Evolutionary conservation across 179 eudicot species (phyloP).

Genomic region (Patellifolia procumbens): DNA sequence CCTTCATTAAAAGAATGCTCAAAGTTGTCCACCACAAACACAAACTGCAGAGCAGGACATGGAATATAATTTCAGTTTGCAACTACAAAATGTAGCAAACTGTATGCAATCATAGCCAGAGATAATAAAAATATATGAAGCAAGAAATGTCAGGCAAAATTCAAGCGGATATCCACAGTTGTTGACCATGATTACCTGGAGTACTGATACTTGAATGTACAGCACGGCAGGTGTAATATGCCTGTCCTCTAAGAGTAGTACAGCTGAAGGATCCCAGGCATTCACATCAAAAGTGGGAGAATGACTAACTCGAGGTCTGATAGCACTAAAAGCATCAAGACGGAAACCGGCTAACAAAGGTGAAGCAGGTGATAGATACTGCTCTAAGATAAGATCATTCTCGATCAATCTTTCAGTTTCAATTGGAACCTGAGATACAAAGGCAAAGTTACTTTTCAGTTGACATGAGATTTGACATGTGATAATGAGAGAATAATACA

Average conservation of each 20-base stretch:
- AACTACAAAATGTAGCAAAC: background rate
- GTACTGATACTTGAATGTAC: constrained; percentile 77
- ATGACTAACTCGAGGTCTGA: constrained; percentile 81
- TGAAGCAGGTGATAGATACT: constrained; percentile 72
- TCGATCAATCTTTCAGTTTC: constrained; percentile 74
- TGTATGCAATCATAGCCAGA: background rate
- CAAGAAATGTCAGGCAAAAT: background rate
- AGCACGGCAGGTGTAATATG: constrained; percentile 67
- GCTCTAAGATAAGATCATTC: constrained; percentile 83
- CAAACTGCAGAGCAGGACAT: background rate
- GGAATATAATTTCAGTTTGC: background rate
- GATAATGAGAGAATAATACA: background rate
- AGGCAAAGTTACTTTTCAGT: background rate
- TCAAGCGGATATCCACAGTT: background rate
- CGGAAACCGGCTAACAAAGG: constrained; percentile 94
- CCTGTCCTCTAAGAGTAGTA: constrained; percentile 71
- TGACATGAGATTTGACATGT: background rate
- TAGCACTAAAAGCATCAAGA: constrained; percentile 81
- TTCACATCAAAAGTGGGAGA: constrained; percentile 62
- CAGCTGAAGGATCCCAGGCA: constrained; percentile 38
- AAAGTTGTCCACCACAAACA: background rate
- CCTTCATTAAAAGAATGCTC: background rate
- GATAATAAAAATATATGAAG: background rate
- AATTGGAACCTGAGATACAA: constrained; percentile 68
- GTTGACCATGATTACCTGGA: constrained; percentile 63